Evolutionary conservation across 805 yeast genomes (phyloP).

Genomic region (Metschnikowia bowlesiae): DNA sequence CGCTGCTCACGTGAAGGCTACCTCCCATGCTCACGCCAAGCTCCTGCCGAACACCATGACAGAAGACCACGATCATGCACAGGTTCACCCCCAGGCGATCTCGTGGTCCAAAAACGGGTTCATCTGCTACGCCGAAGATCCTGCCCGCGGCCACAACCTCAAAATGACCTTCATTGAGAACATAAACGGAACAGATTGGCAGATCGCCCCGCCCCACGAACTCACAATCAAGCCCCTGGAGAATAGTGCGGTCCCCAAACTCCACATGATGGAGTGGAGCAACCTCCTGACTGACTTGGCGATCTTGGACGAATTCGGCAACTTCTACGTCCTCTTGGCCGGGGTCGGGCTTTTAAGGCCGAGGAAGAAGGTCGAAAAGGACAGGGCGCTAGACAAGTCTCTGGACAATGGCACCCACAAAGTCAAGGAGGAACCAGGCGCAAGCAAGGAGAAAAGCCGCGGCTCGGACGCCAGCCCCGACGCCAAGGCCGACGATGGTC

Average conservation of each 20-base stretch:
- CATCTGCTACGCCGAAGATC: slow-evolving; percentile 57
- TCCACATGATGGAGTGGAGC: slow-evolving; percentile 64
- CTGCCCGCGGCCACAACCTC: slow-evolving; percentile 36
- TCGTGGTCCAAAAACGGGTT: slow-evolving; percentile 86
- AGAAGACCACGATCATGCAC: neutral
- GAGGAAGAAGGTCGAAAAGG: neutral
- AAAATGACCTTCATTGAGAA: slow-evolving; percentile 67
- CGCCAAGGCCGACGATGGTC: slow-evolving; percentile 18
- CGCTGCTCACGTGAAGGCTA: neutral
- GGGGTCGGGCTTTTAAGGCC: slow-evolving; percentile 34
- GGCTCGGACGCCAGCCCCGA: neutral
- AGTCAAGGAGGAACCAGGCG: neutral
- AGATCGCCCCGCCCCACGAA: slow-evolving; percentile 55
- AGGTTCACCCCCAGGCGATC: slow-evolving; percentile 20
- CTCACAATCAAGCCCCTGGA: slow-evolving; percentile 27
- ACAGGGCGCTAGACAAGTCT: neutral
- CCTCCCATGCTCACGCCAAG: neutral
- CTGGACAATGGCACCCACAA: neutral
- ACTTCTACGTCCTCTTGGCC: slow-evolving; percentile 40
- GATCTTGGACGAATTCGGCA: slow-evolving; percentile 68
- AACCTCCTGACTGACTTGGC: slow-evolving; percentile 78
- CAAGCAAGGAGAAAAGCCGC: neutral
- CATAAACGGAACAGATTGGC: slow-evolving; percentile 75
- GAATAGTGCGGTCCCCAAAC: slow-evolving; percentile 24
- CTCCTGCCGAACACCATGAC: neutral